These are phyloP conservation scores for Dactylellina leptospora DNA, from an alignment of 2,329 filamentous ascomycete genomes.

Conservation along the genomic window DNA sequence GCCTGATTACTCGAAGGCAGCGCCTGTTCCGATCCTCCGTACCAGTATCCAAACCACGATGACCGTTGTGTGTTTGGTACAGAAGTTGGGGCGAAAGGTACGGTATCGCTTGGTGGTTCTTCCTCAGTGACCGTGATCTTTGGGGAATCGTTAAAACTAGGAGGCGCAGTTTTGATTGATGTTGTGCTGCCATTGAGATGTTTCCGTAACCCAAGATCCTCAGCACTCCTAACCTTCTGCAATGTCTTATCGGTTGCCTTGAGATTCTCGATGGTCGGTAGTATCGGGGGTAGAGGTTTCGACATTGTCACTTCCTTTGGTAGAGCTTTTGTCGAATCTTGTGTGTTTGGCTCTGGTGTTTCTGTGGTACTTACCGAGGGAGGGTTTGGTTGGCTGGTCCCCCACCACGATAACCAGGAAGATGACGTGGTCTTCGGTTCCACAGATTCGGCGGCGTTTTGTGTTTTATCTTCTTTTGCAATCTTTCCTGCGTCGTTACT, in stretches of 20 bases:
- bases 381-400: slow-evolving; percentile 28
- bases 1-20: background rate
- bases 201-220: slow-evolving; percentile 27
- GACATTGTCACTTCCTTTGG: slow-evolving; percentile 4
- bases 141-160: slow-evolving; percentile 24
- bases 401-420: slow-evolving; percentile 47
- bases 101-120: background rate
- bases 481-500: background rate
- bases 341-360: background rate
- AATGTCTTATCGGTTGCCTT: slow-evolving; percentile 30
- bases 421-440: slow-evolving; percentile 39
- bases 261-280: slow-evolving; percentile 41
- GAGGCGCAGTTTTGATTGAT: slow-evolving; percentile 40
- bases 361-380: background rate
- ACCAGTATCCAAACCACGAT: slow-evolving; percentile 52
- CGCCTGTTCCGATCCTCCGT: slow-evolving; percentile 14
- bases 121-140: background rate
- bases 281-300: slow-evolving; percentile 18
- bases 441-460: background rate
- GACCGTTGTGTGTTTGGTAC: background rate
- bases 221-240: slow-evolving; percentile 45
- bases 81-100: background rate
- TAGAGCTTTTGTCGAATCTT: background rate
- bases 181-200: slow-evolving; percentile 29
- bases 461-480: background rate